A percentile compares a stretch with the other conserved stretches of the same genome.
Conservation (phyloP, 148 eudicot species). For the Rhododendron ovatum region DNA sequence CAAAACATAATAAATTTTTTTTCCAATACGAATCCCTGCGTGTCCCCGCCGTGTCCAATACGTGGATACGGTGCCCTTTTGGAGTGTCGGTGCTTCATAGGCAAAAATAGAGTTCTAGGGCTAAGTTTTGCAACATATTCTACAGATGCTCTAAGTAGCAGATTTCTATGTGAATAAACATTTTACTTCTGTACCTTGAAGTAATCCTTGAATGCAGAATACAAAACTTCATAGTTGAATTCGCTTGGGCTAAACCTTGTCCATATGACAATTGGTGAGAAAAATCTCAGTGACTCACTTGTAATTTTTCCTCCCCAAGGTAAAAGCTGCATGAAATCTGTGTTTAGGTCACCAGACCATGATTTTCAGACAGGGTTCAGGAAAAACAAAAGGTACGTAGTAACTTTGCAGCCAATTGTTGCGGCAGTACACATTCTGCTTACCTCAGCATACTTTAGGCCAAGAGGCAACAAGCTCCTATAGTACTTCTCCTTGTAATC, state of each 20-base stretch:
- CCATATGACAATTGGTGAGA: slow-evolving; percentile 96
- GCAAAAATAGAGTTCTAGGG: neutral
- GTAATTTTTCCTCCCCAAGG: slow-evolving; percentile 99
- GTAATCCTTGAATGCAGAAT: slow-evolving; percentile 80
- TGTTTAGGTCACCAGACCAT: slow-evolving; percentile 37
- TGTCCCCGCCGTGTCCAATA: no score
- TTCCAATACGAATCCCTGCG: no score
- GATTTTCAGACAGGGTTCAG: slow-evolving; percentile 17
- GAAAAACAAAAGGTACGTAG: neutral
- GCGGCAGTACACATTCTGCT: slow-evolving; percentile 6
- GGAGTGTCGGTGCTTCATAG: no score
- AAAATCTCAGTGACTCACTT: slow-evolving; percentile 79
- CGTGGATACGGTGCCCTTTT: no score
- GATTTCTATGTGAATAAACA: neutral
- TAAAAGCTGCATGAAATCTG: slow-evolving; percentile 77
- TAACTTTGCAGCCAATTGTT: neutral
- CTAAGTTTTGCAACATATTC: neutral
- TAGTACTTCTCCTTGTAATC: slow-evolving; percentile 87
- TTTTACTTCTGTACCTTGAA: slow-evolving; percentile 49
- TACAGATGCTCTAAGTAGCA: neutral
- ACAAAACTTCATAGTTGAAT: slow-evolving; percentile 45
- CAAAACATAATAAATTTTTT: no score
- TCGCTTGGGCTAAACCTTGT: slow-evolving; percentile 64
- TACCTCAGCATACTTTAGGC: slow-evolving; percentile 70
- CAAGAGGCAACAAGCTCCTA: slow-evolving; percentile 55